phyloP scores from a whole-genome alignment of 2,329 filamentous ascomycete genomes.

The Apiospora kogelbergensis region DNA sequence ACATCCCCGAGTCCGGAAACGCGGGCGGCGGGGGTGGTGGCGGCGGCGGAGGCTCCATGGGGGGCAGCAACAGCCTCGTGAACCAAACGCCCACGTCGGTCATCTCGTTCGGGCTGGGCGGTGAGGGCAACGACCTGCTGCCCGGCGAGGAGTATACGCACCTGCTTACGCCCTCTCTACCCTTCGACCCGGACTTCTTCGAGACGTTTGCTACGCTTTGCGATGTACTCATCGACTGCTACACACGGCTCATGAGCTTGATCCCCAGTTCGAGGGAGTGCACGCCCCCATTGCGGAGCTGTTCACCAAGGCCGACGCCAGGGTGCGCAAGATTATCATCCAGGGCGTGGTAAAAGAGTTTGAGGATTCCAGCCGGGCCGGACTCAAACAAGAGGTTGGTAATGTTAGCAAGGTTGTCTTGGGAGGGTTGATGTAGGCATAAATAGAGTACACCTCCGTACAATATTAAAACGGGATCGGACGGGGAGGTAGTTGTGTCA shows the following conservation, averaged over 20 bases:
- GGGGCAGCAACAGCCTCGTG: conserved; percentile 24
- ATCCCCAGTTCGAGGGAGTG: conserved; percentile 75
- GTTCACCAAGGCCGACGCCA: conserved; percentile 86
- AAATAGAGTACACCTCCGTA: not conserved
- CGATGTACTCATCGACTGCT: conserved; percentile 92
- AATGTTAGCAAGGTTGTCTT: conserved; percentile 87
- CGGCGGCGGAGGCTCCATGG: conserved; percentile 15
- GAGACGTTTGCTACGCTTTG: conserved; percentile 95
- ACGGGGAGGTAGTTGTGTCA: not conserved
- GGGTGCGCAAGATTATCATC: conserved; percentile 84
- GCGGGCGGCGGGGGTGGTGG: conserved; percentile 15
- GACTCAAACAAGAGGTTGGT: conserved; percentile 77
- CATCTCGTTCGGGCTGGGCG: conserved; percentile 51
- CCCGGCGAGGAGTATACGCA: conserved; percentile 87
- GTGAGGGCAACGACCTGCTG: conserved; percentile 65
- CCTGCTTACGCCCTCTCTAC: conserved; percentile 85
- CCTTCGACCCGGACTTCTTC: conserved; percentile 96
- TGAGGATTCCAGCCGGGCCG: conserved; percentile 77
- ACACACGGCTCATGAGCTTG: conserved; percentile 74
- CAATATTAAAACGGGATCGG: conserved; percentile 14
- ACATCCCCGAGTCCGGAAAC: conserved; percentile 20
- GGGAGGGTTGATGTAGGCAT: conserved; percentile 71
- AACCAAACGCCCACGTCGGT: conserved; percentile 41
- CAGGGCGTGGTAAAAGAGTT: conserved; percentile 88
- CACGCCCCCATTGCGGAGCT: conserved; percentile 72